A percentile compares a stretch with the other conserved stretches of the same genome.
Conservation (phyloP, 176 grass and related monocot species). For the Oryza brachyantha region DNA sequence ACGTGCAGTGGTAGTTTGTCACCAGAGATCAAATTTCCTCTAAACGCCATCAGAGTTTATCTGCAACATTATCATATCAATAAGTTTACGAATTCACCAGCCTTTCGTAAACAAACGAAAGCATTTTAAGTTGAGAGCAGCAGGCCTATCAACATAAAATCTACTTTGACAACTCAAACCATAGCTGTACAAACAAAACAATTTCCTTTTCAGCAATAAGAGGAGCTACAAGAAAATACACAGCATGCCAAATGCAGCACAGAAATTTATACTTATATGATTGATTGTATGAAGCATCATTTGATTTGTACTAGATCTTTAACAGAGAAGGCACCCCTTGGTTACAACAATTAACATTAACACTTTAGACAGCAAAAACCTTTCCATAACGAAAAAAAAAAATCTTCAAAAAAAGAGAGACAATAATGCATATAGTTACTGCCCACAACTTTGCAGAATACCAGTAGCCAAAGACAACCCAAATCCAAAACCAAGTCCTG, state of each 20-base stretch:
- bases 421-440: too few species aligned
- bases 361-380: too few species aligned
- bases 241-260: neutral
- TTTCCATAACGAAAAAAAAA: too few species aligned
- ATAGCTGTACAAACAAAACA: neutral
- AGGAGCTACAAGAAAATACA: neutral
- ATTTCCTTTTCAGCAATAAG: neutral
- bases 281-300: neutral
- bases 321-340: too few species aligned
- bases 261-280: slow-evolving; percentile 1
- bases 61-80: slow-evolving; percentile 28
- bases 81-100: neutral
- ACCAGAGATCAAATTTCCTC: slow-evolving; percentile 56
- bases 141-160: too few species aligned
- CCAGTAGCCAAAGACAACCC: neutral
- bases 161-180: neutral
- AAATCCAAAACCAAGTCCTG: neutral
- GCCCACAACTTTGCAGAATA: neutral
- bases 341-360: neutral
- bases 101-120: too few species aligned
- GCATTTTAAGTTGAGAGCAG: too few species aligned
- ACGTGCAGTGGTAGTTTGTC: slow-evolving; percentile 54
- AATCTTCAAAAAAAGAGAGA: too few species aligned
- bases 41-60: slow-evolving; percentile 71
- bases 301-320: too few species aligned